Evolutionary conservation across 257 asterid genomes (phyloP), one percentile per base, ranked within the genome.

Genomic region (Sherardia arvensis): DNA sequence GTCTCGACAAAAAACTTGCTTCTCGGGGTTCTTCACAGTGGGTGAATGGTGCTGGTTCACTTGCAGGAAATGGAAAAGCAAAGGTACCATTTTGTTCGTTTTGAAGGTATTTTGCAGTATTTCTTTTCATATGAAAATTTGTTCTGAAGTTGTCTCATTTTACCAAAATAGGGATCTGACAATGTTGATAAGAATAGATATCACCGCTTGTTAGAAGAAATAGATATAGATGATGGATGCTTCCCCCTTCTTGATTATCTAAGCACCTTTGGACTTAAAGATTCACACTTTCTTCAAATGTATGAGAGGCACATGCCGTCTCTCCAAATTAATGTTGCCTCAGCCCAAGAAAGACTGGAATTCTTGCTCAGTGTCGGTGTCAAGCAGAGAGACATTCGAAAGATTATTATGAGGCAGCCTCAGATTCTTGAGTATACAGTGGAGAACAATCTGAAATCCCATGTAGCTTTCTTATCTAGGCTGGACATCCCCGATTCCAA

Each of bases 241-340:
- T 76, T 81, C 54, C 90, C 95, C 4, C 98, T 91, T 72, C 95
- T 91, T 65, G 85, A 85, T 71, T 91, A 91, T 63, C 82, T 91
- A 61, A 79, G 84, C 78, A 79, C 81, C 49, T 88, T 87, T 64
- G 98, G 96, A 29, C 87, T 91, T 38, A 84, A 87, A 74, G 96
- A 88, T 57, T 70, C 85, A 62, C 94, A 91, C 69, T 88, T 88
- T 72, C 68, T 85, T 71, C 96, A 83, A 75, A 91, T 91, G 87
- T 86, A 88, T 23, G 96, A 86, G 79, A 79, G 98, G 85, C 98
- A 91, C 69, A 85, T 91, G 98, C 92, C 92, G 2, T 83, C 92
- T 49, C 96, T 91, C 74, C 95, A 91, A 81, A 88, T 84, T 61
- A 91, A 91, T 65, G 90, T 81, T 53, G 80, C 70, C 65, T 84